Percentiles rank a stretch among this genome's conserved stretches.
Conservation (phyloP, 441 rosid genomes). For the Isatis lusitanica region DNA sequence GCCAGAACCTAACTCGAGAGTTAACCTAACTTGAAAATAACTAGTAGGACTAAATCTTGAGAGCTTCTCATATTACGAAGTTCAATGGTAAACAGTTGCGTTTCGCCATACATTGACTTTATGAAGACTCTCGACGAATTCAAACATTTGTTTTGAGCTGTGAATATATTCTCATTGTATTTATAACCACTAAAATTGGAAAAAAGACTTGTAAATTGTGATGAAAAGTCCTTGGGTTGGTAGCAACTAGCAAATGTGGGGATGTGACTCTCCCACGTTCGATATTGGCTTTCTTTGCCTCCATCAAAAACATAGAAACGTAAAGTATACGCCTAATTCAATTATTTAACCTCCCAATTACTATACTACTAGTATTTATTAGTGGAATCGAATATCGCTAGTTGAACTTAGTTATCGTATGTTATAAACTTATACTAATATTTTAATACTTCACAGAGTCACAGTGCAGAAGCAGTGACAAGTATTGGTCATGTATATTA, state of each 20-base stretch:
- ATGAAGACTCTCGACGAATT: background rate
- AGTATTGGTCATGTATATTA: background rate
- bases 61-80: background rate
- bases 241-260: conserved; percentile 19
- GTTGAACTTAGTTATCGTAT: no score
- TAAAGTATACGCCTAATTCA: background rate
- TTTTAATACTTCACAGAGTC: background rate
- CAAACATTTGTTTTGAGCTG: background rate
- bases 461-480: conserved; percentile 16
- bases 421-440: no score
- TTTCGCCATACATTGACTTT: background rate
- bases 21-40: no score
- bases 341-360: background rate
- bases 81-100: background rate
- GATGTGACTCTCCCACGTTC: conserved; percentile 22
- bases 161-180: conserved; percentile 7
- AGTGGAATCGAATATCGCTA: background rate
- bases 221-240: conserved; percentile 9
- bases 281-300: background rate
- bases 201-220: background rate
- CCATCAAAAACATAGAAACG: conserved; percentile 10
- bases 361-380: background rate
- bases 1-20: no score
- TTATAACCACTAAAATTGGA: background rate
- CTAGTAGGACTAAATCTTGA: no score